These are phyloP conservation scores for Fusarium sambucinum DNA, from an alignment of 2,329 filamentous ascomycete genomes.

Conservation along the genomic window DNA sequence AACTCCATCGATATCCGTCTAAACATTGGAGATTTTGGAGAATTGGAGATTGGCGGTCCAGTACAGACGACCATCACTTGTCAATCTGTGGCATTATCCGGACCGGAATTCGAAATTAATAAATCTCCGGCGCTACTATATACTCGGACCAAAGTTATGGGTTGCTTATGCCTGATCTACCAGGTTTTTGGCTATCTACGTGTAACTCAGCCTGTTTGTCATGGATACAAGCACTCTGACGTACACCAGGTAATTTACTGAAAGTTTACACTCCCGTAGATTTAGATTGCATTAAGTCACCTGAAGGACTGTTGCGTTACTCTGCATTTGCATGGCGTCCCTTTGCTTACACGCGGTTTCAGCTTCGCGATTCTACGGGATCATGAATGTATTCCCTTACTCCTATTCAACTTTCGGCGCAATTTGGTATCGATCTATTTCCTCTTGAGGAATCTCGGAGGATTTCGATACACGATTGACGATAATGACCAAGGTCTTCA, in stretches of 20 bases:
- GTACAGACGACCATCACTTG: constrained; percentile 19
- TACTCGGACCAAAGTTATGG: constrained; percentile 22
- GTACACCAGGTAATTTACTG: constrained; percentile 13
- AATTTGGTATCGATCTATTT: constrained; percentile 28
- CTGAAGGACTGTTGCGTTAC: constrained; percentile 13
- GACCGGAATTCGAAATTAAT: constrained; percentile 10
- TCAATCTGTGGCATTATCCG: constrained; percentile 16
- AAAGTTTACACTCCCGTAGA: constrained; percentile 15
- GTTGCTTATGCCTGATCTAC: constrained; percentile 15
- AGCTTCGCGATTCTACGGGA: constrained; percentile 37
- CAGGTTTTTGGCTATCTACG: neutral
- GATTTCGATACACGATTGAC: constrained; percentile 8
- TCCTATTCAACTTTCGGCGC: constrained; percentile 16
- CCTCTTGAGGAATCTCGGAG: constrained; percentile 27
- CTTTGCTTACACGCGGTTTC: constrained; percentile 30
- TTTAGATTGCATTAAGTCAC: constrained; percentile 33
- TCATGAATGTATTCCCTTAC: constrained; percentile 31
- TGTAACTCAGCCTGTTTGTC: constrained; percentile 3
- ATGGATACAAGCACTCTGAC: constrained; percentile 9
- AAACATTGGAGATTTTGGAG: constrained; percentile 23
- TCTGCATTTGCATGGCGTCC: constrained; percentile 22
- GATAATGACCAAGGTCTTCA: constrained; percentile 16
- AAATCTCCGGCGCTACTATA: constrained; percentile 11
- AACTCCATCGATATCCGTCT: constrained; percentile 30
- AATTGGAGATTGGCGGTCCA: constrained; percentile 17